Conservation (phyloP, 1,139 yeast species). For the Debaryomycetaceae sp. region DNA sequence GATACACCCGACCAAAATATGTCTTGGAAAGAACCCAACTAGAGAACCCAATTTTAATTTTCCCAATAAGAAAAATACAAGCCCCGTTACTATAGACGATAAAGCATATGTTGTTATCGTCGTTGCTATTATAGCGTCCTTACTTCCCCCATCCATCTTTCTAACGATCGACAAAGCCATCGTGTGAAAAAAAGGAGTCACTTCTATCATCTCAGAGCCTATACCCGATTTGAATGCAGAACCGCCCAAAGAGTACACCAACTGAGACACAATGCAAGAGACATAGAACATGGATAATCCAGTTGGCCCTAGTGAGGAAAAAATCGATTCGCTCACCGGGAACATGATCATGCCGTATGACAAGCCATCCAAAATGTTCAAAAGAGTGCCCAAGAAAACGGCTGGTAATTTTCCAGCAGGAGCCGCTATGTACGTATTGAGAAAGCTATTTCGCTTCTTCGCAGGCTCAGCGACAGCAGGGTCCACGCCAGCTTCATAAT, state of each 20-base stretch:
- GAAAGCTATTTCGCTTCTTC: slow-evolving; percentile 7
- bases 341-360: slow-evolving; percentile 97
- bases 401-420: slow-evolving; percentile 64
- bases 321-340: slow-evolving; percentile 79
- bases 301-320: slow-evolving; percentile 75
- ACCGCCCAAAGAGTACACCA: slow-evolving; percentile 85
- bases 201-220: slow-evolving; percentile 98
- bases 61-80: slow-evolving; percentile 74
- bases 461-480: neutral
- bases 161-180: slow-evolving; percentile 76
- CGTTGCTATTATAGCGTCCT: slow-evolving; percentile 73
- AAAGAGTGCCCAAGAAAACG: slow-evolving; percentile 75
- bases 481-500: slow-evolving; percentile 10
- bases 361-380: slow-evolving; percentile 87
- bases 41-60: slow-evolving; percentile 75
- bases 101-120: slow-evolving; percentile 82
- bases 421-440: slow-evolving; percentile 20
- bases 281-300: slow-evolving; percentile 94
- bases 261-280: slow-evolving; percentile 82
- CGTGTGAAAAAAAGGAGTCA: slow-evolving; percentile 94
- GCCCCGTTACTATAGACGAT: slow-evolving; percentile 81
- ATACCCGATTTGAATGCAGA: slow-evolving; percentile 85
- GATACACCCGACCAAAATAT: slow-evolving; percentile 91
- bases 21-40: slow-evolving; percentile 95
- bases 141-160: slow-evolving; percentile 49